These are phyloP conservation scores for Thielaviopsis euricoi DNA, from an alignment of 2,329 filamentous ascomycete species.

Conservation along the genomic window DNA sequence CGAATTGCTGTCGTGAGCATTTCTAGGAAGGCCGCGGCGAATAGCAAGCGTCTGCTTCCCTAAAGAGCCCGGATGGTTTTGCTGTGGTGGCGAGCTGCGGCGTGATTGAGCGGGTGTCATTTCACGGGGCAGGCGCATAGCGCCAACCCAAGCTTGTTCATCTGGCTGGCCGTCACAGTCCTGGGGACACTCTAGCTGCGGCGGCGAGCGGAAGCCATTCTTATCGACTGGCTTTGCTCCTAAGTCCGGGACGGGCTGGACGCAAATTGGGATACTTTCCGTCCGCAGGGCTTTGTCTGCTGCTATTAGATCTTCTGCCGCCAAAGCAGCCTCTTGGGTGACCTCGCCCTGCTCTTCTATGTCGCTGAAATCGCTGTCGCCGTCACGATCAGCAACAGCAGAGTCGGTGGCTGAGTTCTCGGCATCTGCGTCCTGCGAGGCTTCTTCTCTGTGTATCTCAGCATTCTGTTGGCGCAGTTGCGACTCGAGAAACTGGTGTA, in stretches of 20 bases:
- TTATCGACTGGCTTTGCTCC: conserved; percentile 17
- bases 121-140: conserved; percentile 25
- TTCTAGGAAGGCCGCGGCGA: background rate
- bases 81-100: conserved; percentile 17
- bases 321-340: background rate
- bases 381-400: conserved; percentile 21
- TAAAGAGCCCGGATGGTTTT: conserved; percentile 10
- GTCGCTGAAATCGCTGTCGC: conserved; percentile 13
- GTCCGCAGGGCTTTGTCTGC: too few relatives aligned
- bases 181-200: background rate
- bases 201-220: background rate
- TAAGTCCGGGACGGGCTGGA: background rate
- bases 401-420: conserved; percentile 18
- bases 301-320: too few relatives aligned
- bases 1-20: conserved; percentile 13
- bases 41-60: background rate
- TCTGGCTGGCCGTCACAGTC: conserved; percentile 36
- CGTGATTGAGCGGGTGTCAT: conserved; percentile 20
- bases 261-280: background rate
- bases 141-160: conserved; percentile 36
- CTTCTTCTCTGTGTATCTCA: conserved; percentile 1
- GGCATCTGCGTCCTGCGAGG: conserved; percentile 16
- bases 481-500: conserved; percentile 46
- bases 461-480: conserved; percentile 25
- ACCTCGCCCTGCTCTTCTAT: background rate